Evolutionary conservation across 139 green algal species (phyloP), one percentile per base, ranked within the genome.

Genomic region (Chlamydomonas eustigma): DNA sequence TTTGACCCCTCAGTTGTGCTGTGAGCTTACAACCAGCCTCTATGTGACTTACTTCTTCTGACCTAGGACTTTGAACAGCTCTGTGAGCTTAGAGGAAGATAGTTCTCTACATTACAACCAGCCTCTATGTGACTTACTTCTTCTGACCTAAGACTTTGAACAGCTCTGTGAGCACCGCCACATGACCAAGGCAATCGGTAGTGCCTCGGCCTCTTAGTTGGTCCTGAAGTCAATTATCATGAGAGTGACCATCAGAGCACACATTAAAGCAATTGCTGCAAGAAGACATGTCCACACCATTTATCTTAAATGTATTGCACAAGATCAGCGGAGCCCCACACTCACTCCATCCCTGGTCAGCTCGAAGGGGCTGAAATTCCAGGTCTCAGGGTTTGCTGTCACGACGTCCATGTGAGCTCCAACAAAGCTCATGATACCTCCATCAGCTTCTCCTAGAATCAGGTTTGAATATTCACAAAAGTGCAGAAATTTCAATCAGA

Each of bases 161-260:
- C 31, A 94, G 64, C 79, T 91, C 83, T 1, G 90, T 90, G 35
- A 94, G 63, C 37, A 94, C 80, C 34, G 90, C 90, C 79, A 93
- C 90, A 64, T 94, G 90, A 8, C 90, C 90, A 50, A 94, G 82
- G 84, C 90, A 94, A 81, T 94, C 90, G 22, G 90, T 94, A 36
- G 90, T 92, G 37, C 90, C 90, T 0, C 90, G 72, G 0, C 90
- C 90, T 5, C 81, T 66, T 35, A 93, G 89, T n/a, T 78, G 25
- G 6, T 63, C 51, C 39, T 50, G 36, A 32, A 28, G 5, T 28
- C 12, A 58, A 58, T 12, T 58, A 58, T 12, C 12, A 58, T 12
- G 18, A 28, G 44, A 58, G n/a, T n/a, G n/a, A n/a, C n/a, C n/a
- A n/a, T n/a, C n/a, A n/a, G n/a, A n/a, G n/a, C n/a, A n/a, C n/a